phyloP scores from a whole-genome alignment of 169 alveolate genomes.

The Eimeria sp. region DNA sequence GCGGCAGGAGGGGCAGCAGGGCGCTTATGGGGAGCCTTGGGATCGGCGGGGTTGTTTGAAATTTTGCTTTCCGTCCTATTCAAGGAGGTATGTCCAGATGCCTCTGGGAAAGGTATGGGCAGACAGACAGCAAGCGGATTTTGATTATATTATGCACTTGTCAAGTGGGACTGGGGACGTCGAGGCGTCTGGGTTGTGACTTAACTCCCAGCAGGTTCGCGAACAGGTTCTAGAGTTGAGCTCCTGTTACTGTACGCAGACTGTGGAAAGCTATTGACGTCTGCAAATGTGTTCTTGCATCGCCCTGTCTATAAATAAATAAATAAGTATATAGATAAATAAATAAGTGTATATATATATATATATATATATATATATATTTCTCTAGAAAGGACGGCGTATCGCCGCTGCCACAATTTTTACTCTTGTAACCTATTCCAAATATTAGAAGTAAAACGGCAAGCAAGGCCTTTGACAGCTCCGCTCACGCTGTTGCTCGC shows the following conservation, averaged over 20 bases:
- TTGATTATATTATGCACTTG: neutral
- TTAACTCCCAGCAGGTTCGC: neutral
- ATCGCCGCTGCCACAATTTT: too few species aligned
- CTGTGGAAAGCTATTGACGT: too few species aligned
- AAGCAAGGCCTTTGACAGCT: neutral
- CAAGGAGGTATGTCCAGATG: neutral
- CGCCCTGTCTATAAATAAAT: too few species aligned
- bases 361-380: too few species aligned
- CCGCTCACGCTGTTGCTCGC: neutral
- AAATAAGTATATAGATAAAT: too few species aligned
- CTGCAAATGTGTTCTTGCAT: too few species aligned
- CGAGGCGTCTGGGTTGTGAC: neutral
- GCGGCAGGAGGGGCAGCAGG: conserved; percentile 43
- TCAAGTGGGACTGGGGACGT: neutral
- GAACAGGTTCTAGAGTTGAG: neutral
- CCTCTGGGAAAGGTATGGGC: neutral
- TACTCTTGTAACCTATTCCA: neutral
- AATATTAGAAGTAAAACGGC: neutral
- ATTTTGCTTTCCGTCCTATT: neutral
- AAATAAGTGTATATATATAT: too few species aligned
- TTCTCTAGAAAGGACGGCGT: too few species aligned
- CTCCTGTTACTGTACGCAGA: too few species aligned
- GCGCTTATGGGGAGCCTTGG: conserved; percentile 51
- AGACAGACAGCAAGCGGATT: neutral
- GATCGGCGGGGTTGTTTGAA: conserved; percentile 33